Evolutionary conservation across 106 monocot species (phyloP), one percentile per base, ranked within the genome.

Genomic region (Apostasia ramifera): DNA sequence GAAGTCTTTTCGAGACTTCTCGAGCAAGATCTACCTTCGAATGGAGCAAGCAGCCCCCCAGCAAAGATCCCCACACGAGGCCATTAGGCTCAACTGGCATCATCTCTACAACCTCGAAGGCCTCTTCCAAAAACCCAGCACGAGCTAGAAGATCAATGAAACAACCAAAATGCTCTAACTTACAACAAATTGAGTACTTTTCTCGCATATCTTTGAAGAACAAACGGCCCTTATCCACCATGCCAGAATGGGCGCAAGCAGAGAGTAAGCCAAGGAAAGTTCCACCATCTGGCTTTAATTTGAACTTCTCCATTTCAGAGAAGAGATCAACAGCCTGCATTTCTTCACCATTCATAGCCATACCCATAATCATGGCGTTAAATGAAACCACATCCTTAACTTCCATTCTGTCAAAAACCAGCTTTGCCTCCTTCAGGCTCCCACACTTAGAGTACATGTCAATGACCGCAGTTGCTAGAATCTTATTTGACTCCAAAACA

Each of bases 401-500:
- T 40, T 53, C 67, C 66, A 87, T 52, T 67, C 82, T 82, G 73
- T 77, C 82, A 61, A 91, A 91, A 11, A 84, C 67, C 66, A 74
- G 41, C 12, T 84, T 82, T 9, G 91, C 76, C 60, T 54, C 71
- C 70, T 76, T 75, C 43, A 84, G 50, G 55, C 60, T 67, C 45
- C 86, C 91, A 63, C 91, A 86, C 60, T 91, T 91, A 3, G 86
- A 86, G 13, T 87, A 91, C 91, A 91, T 87, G 49, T 91, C 91
- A n/a, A 91, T 70, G 68, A 91, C 59, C 10, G 87, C 77, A 37
- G 86, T 84, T 6, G 80, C 87, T 0, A 87, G 53, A 66, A 78
- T 84, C 77, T 37, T 75, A 53, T 39, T 71, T 41, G 26, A 82
- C 37, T 59, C 6, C n/a, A 81, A 66, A 5, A 55, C 45, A 12